Evolutionary conservation across 257 asterid species (phyloP), one percentile per base, ranked within the genome.

Genomic region (Solanum tacnaense): DNA sequence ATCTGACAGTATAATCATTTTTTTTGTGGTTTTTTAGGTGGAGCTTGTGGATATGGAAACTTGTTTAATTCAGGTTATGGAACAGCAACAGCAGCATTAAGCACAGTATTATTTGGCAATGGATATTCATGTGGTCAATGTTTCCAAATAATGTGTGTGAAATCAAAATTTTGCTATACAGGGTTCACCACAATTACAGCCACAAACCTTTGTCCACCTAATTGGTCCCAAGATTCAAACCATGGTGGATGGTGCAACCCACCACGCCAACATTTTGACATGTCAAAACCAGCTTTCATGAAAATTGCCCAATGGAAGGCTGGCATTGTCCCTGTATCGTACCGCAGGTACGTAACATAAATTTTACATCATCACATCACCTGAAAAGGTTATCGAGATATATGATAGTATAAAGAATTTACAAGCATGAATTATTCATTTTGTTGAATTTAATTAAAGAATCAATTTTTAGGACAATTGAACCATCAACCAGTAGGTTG

Each of bases 241-340:
- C 87, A 94, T 60, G 98, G 98, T 8, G 98, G 98, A 6, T 96
- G 98, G 98, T 96, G 98, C 94, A 96, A 96, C 91, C 98, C 98
- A 0, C 98, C 98, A 68, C 95, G 98, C 1, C 88, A 89, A 38
- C 98, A 94, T 86, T 96, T 96, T 83, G 98, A 96, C 87, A 96
- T 96, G 98, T 87, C 98, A 25, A 94, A 94, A 71, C 98, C 98
- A 3, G 96, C 98, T 23, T 96, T 96, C 92, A 92, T 89, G 93
- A 94, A 93, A 92, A 96, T 96, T 27, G 98, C 98, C 7, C 93
- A 94, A 29, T 95, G 94, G 94, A 93, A 91, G 58, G 98, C 92
- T 29, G 98, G 98, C 86, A 96, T 96, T 36, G 96, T 96, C 12
- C 98, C 98, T 15, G 93, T 94, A 72, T 25, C 44, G 88, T 96